Evolutionary conservation across 1,284 basidiomycete species (phyloP).

Genomic region (Naganishia sp.): DNA sequence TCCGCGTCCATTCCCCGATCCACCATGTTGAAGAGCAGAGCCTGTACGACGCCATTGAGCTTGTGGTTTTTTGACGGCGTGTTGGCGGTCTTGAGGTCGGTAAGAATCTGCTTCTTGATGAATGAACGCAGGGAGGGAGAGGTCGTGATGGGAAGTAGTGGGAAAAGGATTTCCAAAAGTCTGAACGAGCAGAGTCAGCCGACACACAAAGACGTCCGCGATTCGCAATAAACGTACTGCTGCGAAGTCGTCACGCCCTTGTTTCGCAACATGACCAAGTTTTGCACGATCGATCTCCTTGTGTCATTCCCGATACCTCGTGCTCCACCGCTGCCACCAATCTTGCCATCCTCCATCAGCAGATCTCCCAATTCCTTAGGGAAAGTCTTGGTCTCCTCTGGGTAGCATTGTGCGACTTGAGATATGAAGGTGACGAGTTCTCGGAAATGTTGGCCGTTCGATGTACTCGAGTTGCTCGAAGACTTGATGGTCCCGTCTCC

Average conservation of each 20-base stretch:
- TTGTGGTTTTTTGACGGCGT: conserved; percentile 88
- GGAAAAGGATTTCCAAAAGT: conserved; percentile 86
- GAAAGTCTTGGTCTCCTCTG: conserved; percentile 78
- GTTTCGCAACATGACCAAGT: conserved; percentile 88
- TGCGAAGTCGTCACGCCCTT: conserved; percentile 90
- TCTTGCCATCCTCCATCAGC: conserved; percentile 58
- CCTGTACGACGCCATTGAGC: conserved; percentile 93
- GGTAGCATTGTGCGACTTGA: conserved; percentile 85
- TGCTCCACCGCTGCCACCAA: conserved; percentile 56
- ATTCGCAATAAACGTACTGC: conserved; percentile 62
- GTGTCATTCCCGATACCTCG: conserved; percentile 72
- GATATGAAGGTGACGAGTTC: conserved; percentile 75
- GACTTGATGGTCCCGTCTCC: conserved; percentile 31
- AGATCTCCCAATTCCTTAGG: conserved; percentile 73
- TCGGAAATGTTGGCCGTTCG: conserved; percentile 68
- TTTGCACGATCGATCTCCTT: conserved; percentile 79
- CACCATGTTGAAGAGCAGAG: conserved; percentile 93
- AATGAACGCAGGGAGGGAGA: conserved; percentile 78
- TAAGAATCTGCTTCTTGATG: conserved; percentile 89
- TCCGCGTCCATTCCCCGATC: conserved; percentile 83
- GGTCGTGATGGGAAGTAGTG: conserved; percentile 85
- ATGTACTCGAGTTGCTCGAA: conserved; percentile 34
- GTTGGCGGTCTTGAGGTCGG: conserved; percentile 92
- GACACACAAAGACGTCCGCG: no score
- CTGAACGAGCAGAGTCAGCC: conserved; percentile 55